These are phyloP conservation scores for Cladosporium sp. DNA, from an alignment of 2,329 filamentous ascomycete species.

Conservation along the genomic window DNA sequence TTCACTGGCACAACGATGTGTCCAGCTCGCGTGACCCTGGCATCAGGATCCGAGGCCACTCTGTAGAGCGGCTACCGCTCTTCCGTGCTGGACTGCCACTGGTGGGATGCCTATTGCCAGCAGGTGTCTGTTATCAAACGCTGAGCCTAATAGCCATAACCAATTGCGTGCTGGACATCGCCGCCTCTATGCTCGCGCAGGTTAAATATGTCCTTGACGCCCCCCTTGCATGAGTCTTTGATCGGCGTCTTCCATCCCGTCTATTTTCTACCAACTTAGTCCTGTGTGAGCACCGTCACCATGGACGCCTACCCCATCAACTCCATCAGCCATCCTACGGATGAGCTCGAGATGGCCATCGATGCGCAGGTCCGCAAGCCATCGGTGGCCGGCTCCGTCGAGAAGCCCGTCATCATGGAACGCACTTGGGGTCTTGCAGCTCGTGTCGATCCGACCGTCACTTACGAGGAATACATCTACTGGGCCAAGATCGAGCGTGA, in stretches of 20 bases:
- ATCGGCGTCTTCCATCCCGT: not conserved
- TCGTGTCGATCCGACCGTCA: slow-evolving; percentile 25
- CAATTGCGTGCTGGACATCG: not conserved
- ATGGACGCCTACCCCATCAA: slow-evolving; percentile 16
- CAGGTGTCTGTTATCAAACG: slow-evolving; percentile 4
- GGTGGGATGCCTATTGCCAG: not conserved
- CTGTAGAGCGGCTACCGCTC: not conserved
- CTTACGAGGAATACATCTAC: slow-evolving; percentile 31
- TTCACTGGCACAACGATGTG: not conserved
- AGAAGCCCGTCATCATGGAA: slow-evolving; percentile 19
- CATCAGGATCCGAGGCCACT: not conserved
- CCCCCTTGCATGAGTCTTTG: not conserved
- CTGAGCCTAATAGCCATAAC: not conserved
- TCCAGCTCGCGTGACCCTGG: slow-evolving; percentile 4
- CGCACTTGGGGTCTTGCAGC: slow-evolving; percentile 24
- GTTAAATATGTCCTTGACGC: not conserved
- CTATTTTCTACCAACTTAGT: not conserved
- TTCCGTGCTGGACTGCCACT: not conserved
- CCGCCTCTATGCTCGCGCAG: not conserved
- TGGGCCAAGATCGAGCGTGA: slow-evolving; percentile 28
- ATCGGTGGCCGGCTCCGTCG: not conserved
- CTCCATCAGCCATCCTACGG: slow-evolving; percentile 10
- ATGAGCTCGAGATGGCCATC: slow-evolving; percentile 14
- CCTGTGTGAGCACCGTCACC: slow-evolving; percentile 1
- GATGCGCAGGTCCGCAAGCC: slow-evolving; percentile 14